Evolutionary conservation across 2,329 filamentous ascomycete genomes (phyloP), one percentile per base, ranked within the genome.

Genomic region (Arthrobotrys sinensis): DNA sequence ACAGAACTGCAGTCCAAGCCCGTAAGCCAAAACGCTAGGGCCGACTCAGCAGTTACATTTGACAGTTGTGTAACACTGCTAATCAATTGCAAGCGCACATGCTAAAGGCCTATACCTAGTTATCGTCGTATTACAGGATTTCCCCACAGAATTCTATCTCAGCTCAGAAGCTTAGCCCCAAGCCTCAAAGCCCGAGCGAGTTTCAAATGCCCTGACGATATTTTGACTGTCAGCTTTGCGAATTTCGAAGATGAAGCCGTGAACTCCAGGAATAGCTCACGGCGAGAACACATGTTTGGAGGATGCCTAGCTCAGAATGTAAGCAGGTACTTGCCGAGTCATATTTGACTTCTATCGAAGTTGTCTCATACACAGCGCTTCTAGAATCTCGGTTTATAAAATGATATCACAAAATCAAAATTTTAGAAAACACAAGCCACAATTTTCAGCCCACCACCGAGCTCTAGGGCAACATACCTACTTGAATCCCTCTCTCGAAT

Each of bases 71-170:
- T 38, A 57, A 57, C 52, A 57, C 38, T 5, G 24, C 19, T 4
- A 52, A 48, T n/a, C 14, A 38, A n/a, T 32, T 46, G 21, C 14
- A 38, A n/a, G 16, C 34, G 21, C 62, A 50, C 62, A 65, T 45
- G 46, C 19, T 10, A 36, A 45, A 19, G 28, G 38, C 48, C n/a
- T 50, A 28, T 48, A 36, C 14, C 6, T 19, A 12, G 21, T 24
- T 16, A 12, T 34, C 16, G 21, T 16, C 14, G 46, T 52, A 53
- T 53, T 7, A 2, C 50, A 32, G 28, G 28, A 28, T 50, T 52
- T 5, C 1, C 12, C 28, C 5, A 34, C 50, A 4, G 24, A 3
- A 50, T 7, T 19, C 16, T 28, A 40, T 16, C 19, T 60, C 1
- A 60, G 4, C 19, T 19, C 5, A 43, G 34, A 19, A 60, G 40